A percentile compares a stretch with the other conserved stretches of the same genome.
Conservation (phyloP, 257 asterid genomes). For the Solanum pinnatisectum region DNA sequence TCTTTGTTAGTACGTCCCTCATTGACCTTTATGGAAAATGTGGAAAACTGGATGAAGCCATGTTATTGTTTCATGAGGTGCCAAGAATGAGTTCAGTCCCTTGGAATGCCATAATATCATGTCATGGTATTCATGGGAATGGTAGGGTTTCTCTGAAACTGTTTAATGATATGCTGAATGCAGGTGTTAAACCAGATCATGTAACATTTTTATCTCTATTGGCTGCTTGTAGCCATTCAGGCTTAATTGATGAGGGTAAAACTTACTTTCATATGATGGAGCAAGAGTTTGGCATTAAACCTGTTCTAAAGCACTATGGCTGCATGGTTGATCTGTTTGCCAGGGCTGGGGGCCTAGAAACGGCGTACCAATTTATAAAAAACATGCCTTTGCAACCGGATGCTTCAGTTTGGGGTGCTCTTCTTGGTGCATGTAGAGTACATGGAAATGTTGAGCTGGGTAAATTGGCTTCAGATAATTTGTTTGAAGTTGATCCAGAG, state of each 20-base stretch:
- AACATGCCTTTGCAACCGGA: conserved; percentile 51
- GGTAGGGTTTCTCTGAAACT: conserved; percentile 48
- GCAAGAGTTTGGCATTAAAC: conserved; percentile 38
- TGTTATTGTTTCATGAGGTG: conserved; percentile 45
- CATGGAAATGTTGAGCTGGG: conserved; percentile 60
- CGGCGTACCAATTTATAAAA: conserved; percentile 35
- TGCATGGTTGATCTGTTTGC: conserved; percentile 76
- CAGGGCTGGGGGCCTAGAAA: conserved; percentile 53
- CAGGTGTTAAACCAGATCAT: conserved; percentile 54
- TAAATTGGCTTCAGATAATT: conserved; percentile 32
- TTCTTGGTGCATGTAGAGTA: conserved; percentile 62
- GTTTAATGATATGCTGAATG: conserved; percentile 46
- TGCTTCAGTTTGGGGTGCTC: conserved; percentile 65
- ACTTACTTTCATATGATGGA: conserved; percentile 52
- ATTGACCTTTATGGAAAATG: conserved; percentile 77
- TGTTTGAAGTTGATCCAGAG: conserved; percentile 37
- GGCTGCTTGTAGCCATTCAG: conserved; percentile 75
- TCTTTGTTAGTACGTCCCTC: conserved; percentile 65
- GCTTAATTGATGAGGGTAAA: conserved; percentile 58
- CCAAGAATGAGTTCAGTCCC: conserved; percentile 35
- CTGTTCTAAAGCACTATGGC: conserved; percentile 53
- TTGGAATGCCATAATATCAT: conserved; percentile 66
- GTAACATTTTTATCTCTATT: conserved; percentile 64
- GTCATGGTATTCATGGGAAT: conserved; percentile 74
- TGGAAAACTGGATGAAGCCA: conserved; percentile 52